phyloP scores from a whole-genome alignment of 495 filamentous ascomycete genomes.

The Usnea hakonensis region DNA sequence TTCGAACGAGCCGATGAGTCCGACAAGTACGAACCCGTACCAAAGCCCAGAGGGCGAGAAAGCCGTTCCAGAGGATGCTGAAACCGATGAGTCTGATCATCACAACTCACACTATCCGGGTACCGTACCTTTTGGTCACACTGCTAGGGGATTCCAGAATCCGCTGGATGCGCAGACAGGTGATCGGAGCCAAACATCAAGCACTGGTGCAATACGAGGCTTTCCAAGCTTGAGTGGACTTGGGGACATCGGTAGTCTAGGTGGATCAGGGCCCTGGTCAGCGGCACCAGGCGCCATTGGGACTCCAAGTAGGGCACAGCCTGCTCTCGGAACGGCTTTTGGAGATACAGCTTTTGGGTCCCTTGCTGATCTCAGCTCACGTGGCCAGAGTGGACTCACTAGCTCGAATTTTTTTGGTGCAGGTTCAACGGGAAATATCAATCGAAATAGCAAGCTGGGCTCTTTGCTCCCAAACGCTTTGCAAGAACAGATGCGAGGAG shows the following conservation, averaged over 20 bases:
- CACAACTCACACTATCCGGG: constrained; percentile 48
- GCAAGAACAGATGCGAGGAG: constrained; percentile 74
- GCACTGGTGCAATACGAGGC: constrained; percentile 59
- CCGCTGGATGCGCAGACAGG: constrained; percentile 58
- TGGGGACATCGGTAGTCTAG: constrained; percentile 50
- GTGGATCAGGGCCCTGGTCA: constrained; percentile 42
- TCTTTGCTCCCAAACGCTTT: constrained; percentile 80
- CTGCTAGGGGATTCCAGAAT: constrained; percentile 38
- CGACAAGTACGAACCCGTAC: constrained; percentile 96
- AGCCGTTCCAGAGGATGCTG: constrained; percentile 58
- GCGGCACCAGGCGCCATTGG: constrained; percentile 49
- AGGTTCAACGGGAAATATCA: constrained; percentile 47
- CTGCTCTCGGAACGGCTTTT: constrained; percentile 58
- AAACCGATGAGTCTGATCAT: constrained; percentile 51
- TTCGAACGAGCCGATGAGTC: constrained; percentile 63
- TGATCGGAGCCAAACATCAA: constrained; percentile 86
- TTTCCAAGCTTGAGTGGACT: constrained; percentile 61
- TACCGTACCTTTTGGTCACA: constrained; percentile 40
- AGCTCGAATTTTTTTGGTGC: constrained; percentile 49
- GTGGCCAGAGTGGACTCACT: constrained; percentile 49
- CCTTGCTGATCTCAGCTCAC: constrained; percentile 68
- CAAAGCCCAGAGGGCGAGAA: constrained; percentile 84
- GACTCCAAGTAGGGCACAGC: constrained; percentile 71
- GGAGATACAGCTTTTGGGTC: constrained; percentile 65
- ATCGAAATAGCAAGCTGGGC: constrained; percentile 73